Percentiles rank a stretch among this genome's conserved stretches.
Conservation (phyloP, 306 rosid genomes). For the Vachellia pachyceras region DNA sequence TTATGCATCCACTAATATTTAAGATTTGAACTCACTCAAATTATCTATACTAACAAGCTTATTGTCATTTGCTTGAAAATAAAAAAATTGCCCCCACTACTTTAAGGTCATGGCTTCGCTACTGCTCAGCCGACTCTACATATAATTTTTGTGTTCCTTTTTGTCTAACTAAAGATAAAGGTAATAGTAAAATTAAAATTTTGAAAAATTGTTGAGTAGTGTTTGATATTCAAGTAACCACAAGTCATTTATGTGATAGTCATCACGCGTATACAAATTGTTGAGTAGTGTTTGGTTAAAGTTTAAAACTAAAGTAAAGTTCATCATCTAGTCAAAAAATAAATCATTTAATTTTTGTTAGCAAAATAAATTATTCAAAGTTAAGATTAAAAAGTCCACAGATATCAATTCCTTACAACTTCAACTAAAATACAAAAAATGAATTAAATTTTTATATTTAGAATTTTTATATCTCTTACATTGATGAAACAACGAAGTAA, state of each 20-base stretch:
- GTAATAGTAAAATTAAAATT: not conserved
- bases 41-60: too few relatives aligned
- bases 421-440: not conserved
- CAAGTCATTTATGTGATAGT: not conserved
- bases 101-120: too few relatives aligned
- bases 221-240: not conserved
- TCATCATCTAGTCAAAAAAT: not conserved
- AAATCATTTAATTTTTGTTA: not conserved
- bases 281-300: not conserved
- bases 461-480: too few relatives aligned
- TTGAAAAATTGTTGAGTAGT: too few relatives aligned
- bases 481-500: too few relatives aligned
- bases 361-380: not conserved
- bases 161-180: not conserved
- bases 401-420: not conserved
- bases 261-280: not conserved
- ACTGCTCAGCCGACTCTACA: not conserved
- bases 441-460: not conserved
- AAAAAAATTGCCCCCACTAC: too few relatives aligned
- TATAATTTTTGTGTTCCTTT: not conserved
- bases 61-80: too few relatives aligned
- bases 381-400: not conserved
- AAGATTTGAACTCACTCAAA: too few relatives aligned
- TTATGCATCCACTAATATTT: too few relatives aligned
- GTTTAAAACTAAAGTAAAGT: not conserved